Conservation (phyloP, 1,284 basidiomycete species). For the Pseudozyma tsukubaensis region DNA sequence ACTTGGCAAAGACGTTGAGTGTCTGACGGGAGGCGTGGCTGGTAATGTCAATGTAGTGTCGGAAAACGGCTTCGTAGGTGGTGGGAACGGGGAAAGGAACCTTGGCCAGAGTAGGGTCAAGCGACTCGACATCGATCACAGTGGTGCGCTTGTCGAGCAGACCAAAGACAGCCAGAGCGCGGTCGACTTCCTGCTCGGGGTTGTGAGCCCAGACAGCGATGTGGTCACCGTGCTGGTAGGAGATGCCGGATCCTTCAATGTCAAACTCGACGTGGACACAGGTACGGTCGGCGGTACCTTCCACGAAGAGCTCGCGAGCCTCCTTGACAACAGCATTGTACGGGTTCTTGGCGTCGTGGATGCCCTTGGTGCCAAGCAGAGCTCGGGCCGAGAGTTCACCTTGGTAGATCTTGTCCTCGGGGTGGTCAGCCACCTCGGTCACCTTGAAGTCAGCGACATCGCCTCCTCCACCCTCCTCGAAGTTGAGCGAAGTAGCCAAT, state of each 20-base stretch:
- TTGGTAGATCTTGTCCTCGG: constrained; percentile 61
- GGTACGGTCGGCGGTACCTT: constrained; percentile 79
- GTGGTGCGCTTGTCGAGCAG: constrained; percentile 77
- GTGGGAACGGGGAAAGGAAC: constrained; percentile 98
- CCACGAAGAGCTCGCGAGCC: constrained; percentile 85
- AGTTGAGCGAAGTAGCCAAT: constrained; percentile 81
- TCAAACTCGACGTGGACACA: constrained; percentile 95
- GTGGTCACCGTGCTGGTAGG: constrained; percentile 99
- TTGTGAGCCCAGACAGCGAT: constrained; percentile 97
- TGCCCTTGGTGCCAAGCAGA: constrained; percentile 82
- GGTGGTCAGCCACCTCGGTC: constrained; percentile 76
- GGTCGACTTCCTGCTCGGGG: constrained; percentile 88
- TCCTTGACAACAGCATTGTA: constrained; percentile 84
- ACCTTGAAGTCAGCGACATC: constrained; percentile 95
- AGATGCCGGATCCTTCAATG: constrained; percentile 93
- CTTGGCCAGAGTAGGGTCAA: constrained; percentile 96
- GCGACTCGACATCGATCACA: constrained; percentile 87
- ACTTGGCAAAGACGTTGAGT: constrained; percentile 85
- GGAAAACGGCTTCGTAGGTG: constrained; percentile 91
- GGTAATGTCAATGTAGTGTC: constrained; percentile 96
- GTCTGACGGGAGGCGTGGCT: constrained; percentile 93
- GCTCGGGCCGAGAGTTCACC: constrained; percentile 76
- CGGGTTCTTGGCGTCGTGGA: constrained; percentile 97
- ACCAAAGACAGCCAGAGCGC: constrained; percentile 86
- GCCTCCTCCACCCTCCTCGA: constrained; percentile 95